These are phyloP conservation scores for Furcasterigmium furcatum DNA, from an alignment of 2,329 filamentous ascomycete species.

Conservation along the genomic window DNA sequence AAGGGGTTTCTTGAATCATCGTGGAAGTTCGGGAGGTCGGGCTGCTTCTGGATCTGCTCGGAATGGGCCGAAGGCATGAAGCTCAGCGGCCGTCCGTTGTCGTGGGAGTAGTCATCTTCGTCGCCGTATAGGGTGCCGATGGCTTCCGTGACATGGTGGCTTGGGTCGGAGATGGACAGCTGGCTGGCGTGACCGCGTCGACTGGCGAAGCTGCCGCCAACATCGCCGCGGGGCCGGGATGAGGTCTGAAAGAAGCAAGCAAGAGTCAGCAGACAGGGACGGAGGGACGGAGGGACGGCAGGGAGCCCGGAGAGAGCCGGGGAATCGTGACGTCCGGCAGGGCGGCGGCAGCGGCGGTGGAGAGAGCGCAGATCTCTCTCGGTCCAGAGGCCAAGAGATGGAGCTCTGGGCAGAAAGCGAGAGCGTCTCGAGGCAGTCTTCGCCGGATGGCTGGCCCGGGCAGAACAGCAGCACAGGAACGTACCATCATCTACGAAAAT, in stretches of 20 bases:
- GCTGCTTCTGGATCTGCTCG: constrained; percentile 41
- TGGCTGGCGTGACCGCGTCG: constrained; percentile 57
- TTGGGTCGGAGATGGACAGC: constrained; percentile 77
- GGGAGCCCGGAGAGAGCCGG: not conserved
- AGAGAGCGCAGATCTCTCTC: constrained; percentile 3
- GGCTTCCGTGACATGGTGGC: constrained; percentile 90
- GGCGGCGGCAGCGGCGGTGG: not conserved
- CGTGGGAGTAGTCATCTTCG: constrained; percentile 59
- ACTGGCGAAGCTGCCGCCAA: constrained; percentile 53
- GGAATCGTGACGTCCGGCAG: no score
- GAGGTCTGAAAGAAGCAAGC: constrained; percentile 45
- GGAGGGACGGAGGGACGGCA: not conserved
- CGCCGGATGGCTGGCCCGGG: constrained; percentile 1
- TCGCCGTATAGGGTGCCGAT: constrained; percentile 90
- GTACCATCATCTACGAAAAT: constrained; percentile 46
- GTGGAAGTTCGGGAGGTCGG: constrained; percentile 19
- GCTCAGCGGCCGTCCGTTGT: constrained; percentile 62
- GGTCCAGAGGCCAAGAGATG: not conserved
- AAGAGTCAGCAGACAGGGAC: constrained; percentile 13
- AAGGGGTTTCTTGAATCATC: constrained; percentile 38
- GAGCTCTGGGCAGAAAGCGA: not conserved
- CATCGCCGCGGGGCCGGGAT: constrained; percentile 52
- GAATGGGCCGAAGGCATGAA: constrained; percentile 60
- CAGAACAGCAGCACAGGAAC: constrained; percentile 20
- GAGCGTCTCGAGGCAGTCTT: no score